A percentile compares a stretch with the other conserved stretches of the same genome.
Evolutionary conservation across 768 basidiomycete species (phyloP).

Genomic region (Hericium erinaceus): DNA sequence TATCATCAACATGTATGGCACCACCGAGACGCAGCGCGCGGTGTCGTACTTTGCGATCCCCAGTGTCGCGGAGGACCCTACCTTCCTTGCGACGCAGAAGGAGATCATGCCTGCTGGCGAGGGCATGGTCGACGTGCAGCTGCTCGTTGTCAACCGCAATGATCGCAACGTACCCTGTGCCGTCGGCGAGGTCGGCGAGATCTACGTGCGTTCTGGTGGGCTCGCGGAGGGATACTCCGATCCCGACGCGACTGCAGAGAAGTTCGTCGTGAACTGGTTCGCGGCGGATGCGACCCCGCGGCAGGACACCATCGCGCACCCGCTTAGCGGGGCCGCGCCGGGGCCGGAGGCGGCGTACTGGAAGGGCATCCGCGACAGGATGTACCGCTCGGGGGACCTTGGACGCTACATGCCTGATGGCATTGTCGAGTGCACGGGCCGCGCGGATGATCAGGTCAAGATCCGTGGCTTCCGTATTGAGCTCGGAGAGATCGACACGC

Average conservation of each 20-base stretch:
- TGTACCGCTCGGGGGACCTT: constrained; percentile 97
- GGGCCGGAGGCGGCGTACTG: constrained; percentile 75
- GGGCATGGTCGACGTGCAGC: constrained; percentile 97
- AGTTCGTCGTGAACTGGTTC: constrained; percentile 97
- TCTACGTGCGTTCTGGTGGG: constrained; percentile 95
- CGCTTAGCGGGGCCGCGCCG: constrained; percentile 35
- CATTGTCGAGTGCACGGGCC: constrained; percentile 90
- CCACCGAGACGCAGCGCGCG: constrained; percentile 97
- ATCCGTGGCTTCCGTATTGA: constrained; percentile 99
- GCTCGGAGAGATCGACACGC: constrained; percentile 94
- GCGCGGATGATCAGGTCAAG: constrained; percentile 98
- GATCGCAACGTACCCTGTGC: constrained; percentile 83
- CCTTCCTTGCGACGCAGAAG: constrained; percentile 89
- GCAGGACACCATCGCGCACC: constrained; percentile 66
- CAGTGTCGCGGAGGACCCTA: constrained; percentile 69
- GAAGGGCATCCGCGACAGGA: constrained; percentile 93
- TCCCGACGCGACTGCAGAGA: constrained; percentile 70
- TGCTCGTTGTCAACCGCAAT: constrained; percentile 87
- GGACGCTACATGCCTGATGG: constrained; percentile 91
- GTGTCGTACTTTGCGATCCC: constrained; percentile 96
- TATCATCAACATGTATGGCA: constrained; percentile 99
- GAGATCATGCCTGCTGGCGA: constrained; percentile 96
- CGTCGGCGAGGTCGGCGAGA: constrained; percentile 95
- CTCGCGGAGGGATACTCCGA: constrained; percentile 94
- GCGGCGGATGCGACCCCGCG: constrained; percentile 35